phyloP scores from a whole-genome alignment of 805 yeast species.

The Maudiozyma pseudohumilis region DNA sequence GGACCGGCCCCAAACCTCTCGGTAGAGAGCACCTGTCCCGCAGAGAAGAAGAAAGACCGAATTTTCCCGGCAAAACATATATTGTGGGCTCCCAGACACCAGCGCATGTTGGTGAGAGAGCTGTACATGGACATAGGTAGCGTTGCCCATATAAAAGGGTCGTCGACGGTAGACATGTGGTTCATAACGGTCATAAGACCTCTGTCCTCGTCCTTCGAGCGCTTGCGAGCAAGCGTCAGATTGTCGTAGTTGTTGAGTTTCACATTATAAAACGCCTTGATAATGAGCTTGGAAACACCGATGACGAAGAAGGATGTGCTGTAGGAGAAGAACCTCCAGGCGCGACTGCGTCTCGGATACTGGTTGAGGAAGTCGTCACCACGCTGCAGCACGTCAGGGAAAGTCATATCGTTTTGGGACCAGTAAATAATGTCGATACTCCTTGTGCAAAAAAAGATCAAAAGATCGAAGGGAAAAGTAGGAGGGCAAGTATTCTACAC shows the following conservation, averaged over 20 bases:
- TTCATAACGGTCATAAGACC: conserved; percentile 82
- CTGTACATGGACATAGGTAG: conserved; percentile 61
- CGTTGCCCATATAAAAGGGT: conserved; percentile 82
- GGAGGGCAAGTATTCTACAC: too few species aligned
- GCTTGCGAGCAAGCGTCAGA: conserved; percentile 53
- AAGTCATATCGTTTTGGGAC: conserved; percentile 53
- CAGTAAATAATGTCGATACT: too few species aligned
- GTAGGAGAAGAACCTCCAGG: conserved; percentile 64
- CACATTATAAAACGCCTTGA: conserved; percentile 56
- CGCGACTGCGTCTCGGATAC: conserved; percentile 46
- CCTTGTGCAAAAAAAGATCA: too few species aligned
- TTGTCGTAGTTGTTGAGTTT: conserved; percentile 50
- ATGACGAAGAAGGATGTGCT: conserved; percentile 60
- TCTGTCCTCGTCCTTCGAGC: conserved; percentile 56
- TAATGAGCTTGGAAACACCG: conserved; percentile 49
- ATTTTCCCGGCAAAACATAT: conserved; percentile 61
- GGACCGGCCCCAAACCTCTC: conserved; percentile 89
- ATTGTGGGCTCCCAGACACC: conserved; percentile 93
- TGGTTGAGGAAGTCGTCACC: conserved; percentile 63
- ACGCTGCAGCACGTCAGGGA: conserved; percentile 53
- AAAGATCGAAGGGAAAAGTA: too few species aligned
- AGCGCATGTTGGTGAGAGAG: conserved; percentile 60
- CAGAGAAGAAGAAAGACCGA: conserved; percentile 55
- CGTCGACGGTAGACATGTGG: conserved; percentile 87
- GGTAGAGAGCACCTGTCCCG: conserved; percentile 84